A percentile compares a stretch with the other conserved stretches of the same genome.
Conservation (phyloP, 2,329 filamentous ascomycete species). For the Monosporascus sp. region DNA sequence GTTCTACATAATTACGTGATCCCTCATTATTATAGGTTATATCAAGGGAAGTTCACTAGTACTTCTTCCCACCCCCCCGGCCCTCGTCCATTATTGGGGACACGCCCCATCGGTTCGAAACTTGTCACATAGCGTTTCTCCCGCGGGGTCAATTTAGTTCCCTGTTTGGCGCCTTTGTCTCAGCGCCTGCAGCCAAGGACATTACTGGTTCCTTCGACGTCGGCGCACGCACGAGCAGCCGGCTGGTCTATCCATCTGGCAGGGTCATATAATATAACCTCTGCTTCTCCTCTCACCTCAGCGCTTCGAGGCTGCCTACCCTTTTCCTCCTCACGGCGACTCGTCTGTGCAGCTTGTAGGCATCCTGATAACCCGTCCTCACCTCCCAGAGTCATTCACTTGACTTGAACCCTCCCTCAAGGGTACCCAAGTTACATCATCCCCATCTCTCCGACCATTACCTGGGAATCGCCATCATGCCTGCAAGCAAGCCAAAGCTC, state of each 20-base stretch:
- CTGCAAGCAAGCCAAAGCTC: conserved; percentile 53
- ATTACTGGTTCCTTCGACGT: conserved; percentile 7
- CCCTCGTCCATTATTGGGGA: conserved; percentile 9
- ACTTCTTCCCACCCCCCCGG: not conserved
- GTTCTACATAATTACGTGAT: not conserved
- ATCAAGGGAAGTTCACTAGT: not conserved
- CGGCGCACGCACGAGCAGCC: not conserved
- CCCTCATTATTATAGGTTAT: not conserved
- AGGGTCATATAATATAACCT: conserved; percentile 29
- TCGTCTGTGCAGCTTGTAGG: conserved; percentile 33
- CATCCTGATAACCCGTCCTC: conserved; percentile 18
- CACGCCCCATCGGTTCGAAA: conserved; percentile 21
- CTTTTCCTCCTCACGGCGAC: conserved; percentile 27
- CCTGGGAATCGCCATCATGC: conserved; percentile 34
- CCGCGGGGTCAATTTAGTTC: conserved; percentile 19
- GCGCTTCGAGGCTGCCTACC: conserved; percentile 31
- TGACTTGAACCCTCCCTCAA: conserved; percentile 30
- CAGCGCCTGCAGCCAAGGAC: conserved; percentile 16
- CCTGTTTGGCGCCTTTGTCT: conserved; percentile 28
- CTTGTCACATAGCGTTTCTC: conserved; percentile 23
- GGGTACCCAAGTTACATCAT: conserved; percentile 9
- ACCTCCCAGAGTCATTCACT: conserved; percentile 37
- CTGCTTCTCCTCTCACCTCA: conserved; percentile 16
- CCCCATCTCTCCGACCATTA: conserved; percentile 4
- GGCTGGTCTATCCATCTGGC: conserved; percentile 5